Evolutionary conservation across 208 protist species (phyloP).

Genomic region (Leishmania turanica): DNA sequence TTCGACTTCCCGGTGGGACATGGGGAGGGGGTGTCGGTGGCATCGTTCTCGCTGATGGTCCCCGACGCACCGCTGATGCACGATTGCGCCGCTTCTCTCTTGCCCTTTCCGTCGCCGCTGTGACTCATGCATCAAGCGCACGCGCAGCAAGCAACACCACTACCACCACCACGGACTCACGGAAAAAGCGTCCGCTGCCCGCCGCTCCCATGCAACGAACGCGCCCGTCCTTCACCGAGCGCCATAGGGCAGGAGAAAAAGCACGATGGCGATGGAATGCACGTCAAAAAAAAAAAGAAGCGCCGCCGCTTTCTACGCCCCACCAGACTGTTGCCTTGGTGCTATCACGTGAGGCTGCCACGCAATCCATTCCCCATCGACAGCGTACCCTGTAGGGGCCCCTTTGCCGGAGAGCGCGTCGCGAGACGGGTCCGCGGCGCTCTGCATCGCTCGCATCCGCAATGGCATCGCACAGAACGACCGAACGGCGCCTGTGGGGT

Average conservation of each 20-base stretch:
- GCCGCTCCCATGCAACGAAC: not conserved
- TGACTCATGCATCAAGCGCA: not conserved
- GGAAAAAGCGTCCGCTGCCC: not conserved
- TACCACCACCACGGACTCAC: not conserved
- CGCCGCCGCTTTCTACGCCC: not conserved
- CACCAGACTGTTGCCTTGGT: not conserved
- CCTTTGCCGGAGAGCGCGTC: not conserved
- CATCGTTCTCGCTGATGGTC: not conserved
- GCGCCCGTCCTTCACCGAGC: not conserved
- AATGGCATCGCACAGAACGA: not conserved
- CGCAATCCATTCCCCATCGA: not conserved
- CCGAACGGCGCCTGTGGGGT: not conserved
- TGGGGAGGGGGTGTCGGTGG: not conserved
- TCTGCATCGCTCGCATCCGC: not conserved
- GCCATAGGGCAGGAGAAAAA: conserved; percentile 7
- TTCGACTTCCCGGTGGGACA: not conserved
- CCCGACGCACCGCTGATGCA: too few species aligned
- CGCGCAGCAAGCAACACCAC: not conserved
- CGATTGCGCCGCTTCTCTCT: not conserved
- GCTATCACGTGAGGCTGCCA: not conserved
- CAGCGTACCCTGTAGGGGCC: not conserved
- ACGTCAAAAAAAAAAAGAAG: not conserved
- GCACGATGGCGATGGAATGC: not conserved
- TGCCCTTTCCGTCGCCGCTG: not conserved
- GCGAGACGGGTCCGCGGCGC: not conserved